Evolutionary conservation across 257 asterid genomes (phyloP).

Genomic region (Leptodermis oblonga): DNA sequence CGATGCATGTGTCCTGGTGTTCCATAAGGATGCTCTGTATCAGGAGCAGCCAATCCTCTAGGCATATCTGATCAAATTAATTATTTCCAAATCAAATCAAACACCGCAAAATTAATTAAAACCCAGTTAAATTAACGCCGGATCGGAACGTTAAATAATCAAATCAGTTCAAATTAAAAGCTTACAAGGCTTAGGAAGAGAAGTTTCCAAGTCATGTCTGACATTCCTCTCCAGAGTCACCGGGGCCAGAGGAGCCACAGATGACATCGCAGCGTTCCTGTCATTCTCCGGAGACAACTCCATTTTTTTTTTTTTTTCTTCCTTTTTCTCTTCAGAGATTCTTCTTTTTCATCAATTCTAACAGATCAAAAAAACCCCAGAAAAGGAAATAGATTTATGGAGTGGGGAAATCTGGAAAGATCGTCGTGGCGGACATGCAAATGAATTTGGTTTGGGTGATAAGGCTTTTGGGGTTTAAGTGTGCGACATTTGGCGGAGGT

Average conservation of each 20-base stretch:
- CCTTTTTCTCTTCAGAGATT: neutral
- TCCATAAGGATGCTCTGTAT: slow-evolving; percentile 72
- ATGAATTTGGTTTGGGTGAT: neutral
- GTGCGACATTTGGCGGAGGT: neutral
- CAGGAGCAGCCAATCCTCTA: slow-evolving; percentile 55
- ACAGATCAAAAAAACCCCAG: neutral
- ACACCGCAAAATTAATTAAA: neutral
- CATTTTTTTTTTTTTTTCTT: slow-evolving; percentile 14
- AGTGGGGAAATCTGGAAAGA: too few relatives aligned
- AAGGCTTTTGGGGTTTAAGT: neutral
- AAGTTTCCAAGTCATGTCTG: slow-evolving; percentile 58
- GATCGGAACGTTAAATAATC: too few relatives aligned
- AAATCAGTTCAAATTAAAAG: too few relatives aligned
- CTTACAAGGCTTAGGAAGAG: slow-evolving; percentile 83
- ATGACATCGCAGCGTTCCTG: slow-evolving; percentile 38
- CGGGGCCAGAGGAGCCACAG: slow-evolving; percentile 83
- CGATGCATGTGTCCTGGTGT: slow-evolving; percentile 60
- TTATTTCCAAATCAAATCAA: too few relatives aligned
- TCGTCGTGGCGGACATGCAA: slow-evolving; percentile 28
- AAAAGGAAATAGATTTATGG: neutral
- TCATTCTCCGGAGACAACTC: slow-evolving; percentile 33
- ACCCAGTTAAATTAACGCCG: neutral
- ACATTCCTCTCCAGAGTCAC: slow-evolving; percentile 58
- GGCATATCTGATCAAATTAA: slow-evolving; percentile 54
- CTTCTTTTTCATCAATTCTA: too few relatives aligned